Conservation (phyloP, 768 basidiomycete species). For the Gloeopeniophorella convolvens region DNA sequence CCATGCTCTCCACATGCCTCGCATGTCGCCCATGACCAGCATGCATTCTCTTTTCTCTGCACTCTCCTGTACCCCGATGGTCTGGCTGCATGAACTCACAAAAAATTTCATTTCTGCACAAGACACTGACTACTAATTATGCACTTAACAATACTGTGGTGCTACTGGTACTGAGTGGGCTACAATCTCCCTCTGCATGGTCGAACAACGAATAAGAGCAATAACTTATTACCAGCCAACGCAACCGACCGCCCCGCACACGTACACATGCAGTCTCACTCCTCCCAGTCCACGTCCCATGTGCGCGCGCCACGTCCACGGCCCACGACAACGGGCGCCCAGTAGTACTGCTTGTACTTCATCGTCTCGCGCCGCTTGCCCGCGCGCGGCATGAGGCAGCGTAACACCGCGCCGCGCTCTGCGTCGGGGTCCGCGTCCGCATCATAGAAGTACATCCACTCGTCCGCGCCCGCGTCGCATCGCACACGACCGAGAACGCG, state of each 20-base stretch:
- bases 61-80: background rate
- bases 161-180: slow-evolving; percentile 1
- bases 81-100: too few species aligned
- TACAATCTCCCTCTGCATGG: background rate
- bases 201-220: slow-evolving; percentile 4
- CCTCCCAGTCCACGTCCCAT: slow-evolving; percentile 23
- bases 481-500: slow-evolving; percentile 12
- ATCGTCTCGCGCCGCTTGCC: slow-evolving; percentile 72
- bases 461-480: slow-evolving; percentile 13
- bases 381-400: slow-evolving; percentile 40
- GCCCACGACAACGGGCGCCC: slow-evolving; percentile 44
- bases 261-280: background rate
- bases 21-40: slow-evolving; percentile 7
- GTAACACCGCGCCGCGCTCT: slow-evolving; percentile 16
- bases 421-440: slow-evolving; percentile 13
- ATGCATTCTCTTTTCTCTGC: background rate
- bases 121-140: too few species aligned
- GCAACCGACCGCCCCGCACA: background rate
- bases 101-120: too few species aligned
- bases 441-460: slow-evolving; percentile 18
- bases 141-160: slow-evolving; percentile 8
- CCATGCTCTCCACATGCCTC: slow-evolving; percentile 4
- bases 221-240: too few species aligned
- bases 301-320: slow-evolving; percentile 9
- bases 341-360: slow-evolving; percentile 85